Base-by-base conservation (phyloP, 2,329 filamentous ascomycete species). In the Aspergillus costaricaensis region DNA sequence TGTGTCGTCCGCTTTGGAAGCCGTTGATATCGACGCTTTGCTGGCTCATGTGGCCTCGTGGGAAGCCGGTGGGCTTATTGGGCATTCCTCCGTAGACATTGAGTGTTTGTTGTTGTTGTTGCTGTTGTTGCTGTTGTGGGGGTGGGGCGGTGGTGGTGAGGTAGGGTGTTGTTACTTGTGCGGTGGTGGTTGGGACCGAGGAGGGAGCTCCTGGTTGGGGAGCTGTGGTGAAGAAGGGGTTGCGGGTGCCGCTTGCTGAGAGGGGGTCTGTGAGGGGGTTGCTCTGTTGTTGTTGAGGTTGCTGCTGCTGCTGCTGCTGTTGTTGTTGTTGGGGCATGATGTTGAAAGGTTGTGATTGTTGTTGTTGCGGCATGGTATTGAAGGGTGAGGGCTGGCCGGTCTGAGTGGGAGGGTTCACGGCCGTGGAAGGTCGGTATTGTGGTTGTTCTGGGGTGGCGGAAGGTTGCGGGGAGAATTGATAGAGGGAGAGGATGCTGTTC, bases 21-120 rank as follows among this genome's bases (percentile, higher is more conserved):
- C 76, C 77, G 54, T 74, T 80, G 57, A 82, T 73, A 63, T 81
- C 79, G 41, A 82, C 76, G 54, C 81, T 82, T 51, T 79, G 80
- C 61, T 80, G 77, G 68, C 80, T 82, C 68, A 80, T 76, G 61
- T 81, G 78, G 14, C 70, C 67, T 58, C 71, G 67, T 17, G 66
- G 61, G 17, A 69, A 69, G 15, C 59, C 57, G 3, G 67, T 50
- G 4, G 66, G 17, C 27, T 62, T 62, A 53, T 55, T 53, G 10
- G 58, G 51, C 55, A 66, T 62, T 19, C 60, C 61, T 19, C 44
- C 27, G 57, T 15, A 23, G 39, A 44, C 23, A 36, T 14, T 36
- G 57, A 59, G 41, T 27, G 30, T 25, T 15, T 19, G 43, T 27
- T 49, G 44, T 23, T 48, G 44, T 19, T 19, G 44, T 3, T 25